Percentiles rank a stretch among this genome's conserved stretches.
These are phyloP conservation scores for Acer negundo DNA, from an alignment of 345 rosid species.

Conservation along the genomic window DNA sequence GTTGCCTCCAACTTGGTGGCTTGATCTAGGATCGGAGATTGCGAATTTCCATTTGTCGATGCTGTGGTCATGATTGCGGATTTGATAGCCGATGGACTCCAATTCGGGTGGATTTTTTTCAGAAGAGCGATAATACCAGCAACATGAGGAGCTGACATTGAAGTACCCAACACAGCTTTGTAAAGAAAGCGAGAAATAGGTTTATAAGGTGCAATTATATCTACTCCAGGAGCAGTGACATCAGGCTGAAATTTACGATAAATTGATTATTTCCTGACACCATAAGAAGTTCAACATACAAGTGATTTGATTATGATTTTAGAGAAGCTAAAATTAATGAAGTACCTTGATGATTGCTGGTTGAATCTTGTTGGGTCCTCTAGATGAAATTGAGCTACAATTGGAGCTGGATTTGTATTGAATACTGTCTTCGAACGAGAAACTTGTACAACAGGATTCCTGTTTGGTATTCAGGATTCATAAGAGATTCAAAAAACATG, in stretches of 20 bases:
- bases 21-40: too few relatives aligned
- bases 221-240: conserved; percentile 55
- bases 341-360: conserved; percentile 41
- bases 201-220: conserved; percentile 41
- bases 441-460: conserved; percentile 39
- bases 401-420: conserved; percentile 35
- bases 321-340: too few relatives aligned
- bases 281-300: too few relatives aligned
- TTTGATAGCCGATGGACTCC: conserved; percentile 54
- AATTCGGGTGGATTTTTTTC: conserved; percentile 39
- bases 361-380: conserved; percentile 36
- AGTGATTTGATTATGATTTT: too few relatives aligned
- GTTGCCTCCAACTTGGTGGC: too few relatives aligned
- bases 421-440: conserved; percentile 10
- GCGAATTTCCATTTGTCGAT: too few relatives aligned
- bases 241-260: conserved; percentile 40
- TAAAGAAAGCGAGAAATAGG: conserved; percentile 29
- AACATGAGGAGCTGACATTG: conserved; percentile 64
- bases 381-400: conserved; percentile 50
- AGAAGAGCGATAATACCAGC: conserved; percentile 51
- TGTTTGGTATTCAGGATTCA: neutral
- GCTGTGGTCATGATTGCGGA: conserved; percentile 38
- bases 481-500: neutral
- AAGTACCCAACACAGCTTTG: conserved; percentile 41
- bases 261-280: too few relatives aligned